Base-by-base conservation (phyloP, 305 asterid species). In the Fraxinus greggii region DNA sequence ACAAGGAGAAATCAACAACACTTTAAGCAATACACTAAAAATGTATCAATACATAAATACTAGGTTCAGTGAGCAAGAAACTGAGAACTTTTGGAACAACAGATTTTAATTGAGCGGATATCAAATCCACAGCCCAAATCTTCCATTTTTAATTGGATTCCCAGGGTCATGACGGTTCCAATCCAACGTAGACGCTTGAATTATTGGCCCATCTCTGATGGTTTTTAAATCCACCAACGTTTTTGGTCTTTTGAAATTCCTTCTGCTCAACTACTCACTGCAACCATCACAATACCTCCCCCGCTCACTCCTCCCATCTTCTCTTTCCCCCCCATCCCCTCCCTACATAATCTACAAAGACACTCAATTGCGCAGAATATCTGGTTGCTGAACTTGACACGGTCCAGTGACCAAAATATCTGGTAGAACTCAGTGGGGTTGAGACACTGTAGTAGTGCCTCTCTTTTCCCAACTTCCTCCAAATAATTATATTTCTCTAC, bases 1-100 rank as follows among this genome's bases (percentile, higher is more conserved):
- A 78, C 9, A 78, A 79, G 21, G 77, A 84, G 54, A 32, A 83
- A 48, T 38, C 40, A 78, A 48, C 74, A 26, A 85, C 29, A 79
- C 56, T 28, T 75, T 6, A 32, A 54, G 76, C 36, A 21, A 13
- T 21, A 26, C 19, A 76, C 17, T 38, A 31, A 10, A 59, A 31
- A 72, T 32, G 33, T 35, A 33, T 2, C 42, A 61, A 72, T 24
- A 61, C 33, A 76, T 28, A 65, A 63, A 56, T 17, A 26, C 31
- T 31, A 31, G 28, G 45, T 17, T 32, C 76, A 29, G 19, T 28
- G 45, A 17, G 48, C 1, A 6, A 72, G 48, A 32, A 33, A 33
- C 28, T n/a, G 48, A 17, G 45, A 32, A 5, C 26, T 72, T 72
- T 32, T 17, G 45, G 13, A 72, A 72, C 7, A 23, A 72, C 26